These are phyloP conservation scores for Pythium coloratum DNA, from an alignment of 352 stramenopile species.

Conservation along the genomic window DNA sequence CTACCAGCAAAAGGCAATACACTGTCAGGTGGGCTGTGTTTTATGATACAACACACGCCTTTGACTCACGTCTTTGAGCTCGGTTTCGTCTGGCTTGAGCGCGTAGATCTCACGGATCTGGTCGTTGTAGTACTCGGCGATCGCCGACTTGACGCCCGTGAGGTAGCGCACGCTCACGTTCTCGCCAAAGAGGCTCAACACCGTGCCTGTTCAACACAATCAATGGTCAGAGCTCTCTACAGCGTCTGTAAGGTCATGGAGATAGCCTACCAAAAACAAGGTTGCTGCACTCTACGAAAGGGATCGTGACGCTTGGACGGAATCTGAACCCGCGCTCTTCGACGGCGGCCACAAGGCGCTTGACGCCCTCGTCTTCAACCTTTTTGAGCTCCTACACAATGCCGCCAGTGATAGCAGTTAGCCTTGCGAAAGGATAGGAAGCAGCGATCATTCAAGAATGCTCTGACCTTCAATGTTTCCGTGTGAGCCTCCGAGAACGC, in stretches of 20 bases:
- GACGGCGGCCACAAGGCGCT: constrained; percentile 50
- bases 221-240: background rate
- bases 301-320: constrained; percentile 64
- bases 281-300: constrained; percentile 55
- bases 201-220: constrained; percentile 29
- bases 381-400: constrained; percentile 45
- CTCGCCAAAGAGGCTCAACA: constrained; percentile 54
- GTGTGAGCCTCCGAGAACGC: constrained; percentile 41
- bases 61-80: constrained; percentile 56
- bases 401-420: background rate
- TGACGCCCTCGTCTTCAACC: constrained; percentile 45
- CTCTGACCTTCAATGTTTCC: constrained; percentile 49
- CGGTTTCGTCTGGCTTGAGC: constrained; percentile 44
- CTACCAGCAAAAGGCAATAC: constrained; percentile 26
- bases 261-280: constrained; percentile 38
- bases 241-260: background rate
- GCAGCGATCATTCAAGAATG: background rate
- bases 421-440: background rate
- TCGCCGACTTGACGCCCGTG: constrained; percentile 70
- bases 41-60: background rate
- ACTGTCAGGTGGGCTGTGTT: no score
- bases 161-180: constrained; percentile 66
- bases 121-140: constrained; percentile 89
- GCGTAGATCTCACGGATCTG: constrained; percentile 88
- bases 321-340: constrained; percentile 51